These are phyloP conservation scores for Chrysoporthe puriensis DNA, from an alignment of 2,329 filamentous ascomycete genomes.

Conservation along the genomic window DNA sequence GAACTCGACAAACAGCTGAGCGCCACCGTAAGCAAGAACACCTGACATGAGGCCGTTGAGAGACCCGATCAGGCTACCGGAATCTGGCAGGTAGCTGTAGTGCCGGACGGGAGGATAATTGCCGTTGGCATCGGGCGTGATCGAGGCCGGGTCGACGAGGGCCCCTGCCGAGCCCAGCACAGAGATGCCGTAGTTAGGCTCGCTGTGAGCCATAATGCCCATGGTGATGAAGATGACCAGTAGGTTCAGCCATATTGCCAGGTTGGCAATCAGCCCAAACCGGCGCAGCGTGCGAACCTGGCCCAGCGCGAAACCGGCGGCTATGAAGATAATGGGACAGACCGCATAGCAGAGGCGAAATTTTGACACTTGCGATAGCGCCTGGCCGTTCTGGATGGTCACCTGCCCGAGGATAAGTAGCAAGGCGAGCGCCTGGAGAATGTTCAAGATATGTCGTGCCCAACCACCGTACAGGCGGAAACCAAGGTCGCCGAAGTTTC, in stretches of 20 bases:
- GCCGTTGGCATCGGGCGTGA: slow-evolving; percentile 39
- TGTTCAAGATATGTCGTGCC: slow-evolving; percentile 50
- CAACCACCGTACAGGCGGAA: slow-evolving; percentile 50
- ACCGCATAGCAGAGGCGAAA: slow-evolving; percentile 55
- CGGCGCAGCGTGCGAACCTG: slow-evolving; percentile 59
- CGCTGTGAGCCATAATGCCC: slow-evolving; percentile 52
- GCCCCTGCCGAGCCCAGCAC: slow-evolving; percentile 36
- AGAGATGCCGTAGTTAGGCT: slow-evolving; percentile 50
- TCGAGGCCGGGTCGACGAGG: slow-evolving; percentile 34
- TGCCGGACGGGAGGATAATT: slow-evolving; percentile 41
- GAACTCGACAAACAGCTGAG: slow-evolving; percentile 60
- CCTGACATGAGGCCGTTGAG: slow-evolving; percentile 57
- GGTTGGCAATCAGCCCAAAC: slow-evolving; percentile 59
- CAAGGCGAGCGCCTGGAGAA: slow-evolving; percentile 51
- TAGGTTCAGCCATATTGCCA: slow-evolving; percentile 59
- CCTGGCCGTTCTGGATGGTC: slow-evolving; percentile 57
- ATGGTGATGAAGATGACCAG: slow-evolving; percentile 59
- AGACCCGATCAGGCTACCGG: slow-evolving; percentile 47
- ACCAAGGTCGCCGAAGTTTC: slow-evolving; percentile 51
- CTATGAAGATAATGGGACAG: slow-evolving; percentile 54
- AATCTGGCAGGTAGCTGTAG: slow-evolving; percentile 46
- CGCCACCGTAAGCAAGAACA: slow-evolving; percentile 62
- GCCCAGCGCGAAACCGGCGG: slow-evolving; percentile 54
- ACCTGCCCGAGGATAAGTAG: slow-evolving; percentile 56
- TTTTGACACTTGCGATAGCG: slow-evolving; percentile 56